A percentile compares a stretch with the other conserved stretches of the same genome.
phyloP scores from a whole-genome alignment of 225 moss, liverwort and hornwort genomes.

The Thuidium tamariscinum region DNA sequence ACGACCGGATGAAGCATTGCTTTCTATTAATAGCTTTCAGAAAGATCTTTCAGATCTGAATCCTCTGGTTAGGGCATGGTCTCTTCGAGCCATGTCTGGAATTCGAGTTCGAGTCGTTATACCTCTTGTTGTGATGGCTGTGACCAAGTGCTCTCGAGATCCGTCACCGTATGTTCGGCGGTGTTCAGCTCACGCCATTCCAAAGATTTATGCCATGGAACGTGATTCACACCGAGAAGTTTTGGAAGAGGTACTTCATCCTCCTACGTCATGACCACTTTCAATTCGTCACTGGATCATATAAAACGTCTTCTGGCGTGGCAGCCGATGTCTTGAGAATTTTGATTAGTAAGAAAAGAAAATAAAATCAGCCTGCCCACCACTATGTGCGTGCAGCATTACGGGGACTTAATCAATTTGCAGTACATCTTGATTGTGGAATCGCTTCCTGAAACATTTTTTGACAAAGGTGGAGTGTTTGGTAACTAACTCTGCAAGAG shows the following conservation, averaged over 20 bases:
- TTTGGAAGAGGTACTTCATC: conserved; percentile 64
- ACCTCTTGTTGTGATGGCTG: conserved; percentile 91
- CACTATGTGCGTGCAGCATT: not conserved
- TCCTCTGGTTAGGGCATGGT: conserved; percentile 90
- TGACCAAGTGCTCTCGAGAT: conserved; percentile 84
- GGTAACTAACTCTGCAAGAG: conserved; percentile 9
- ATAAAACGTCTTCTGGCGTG: not conserved
- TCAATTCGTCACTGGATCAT: not conserved
- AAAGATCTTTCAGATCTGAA: conserved; percentile 96
- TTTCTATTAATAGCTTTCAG: conserved; percentile 97
- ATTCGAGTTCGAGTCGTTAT: conserved; percentile 95
- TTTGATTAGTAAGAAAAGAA: not conserved
- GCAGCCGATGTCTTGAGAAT: not conserved
- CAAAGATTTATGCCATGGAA: conserved; percentile 84
- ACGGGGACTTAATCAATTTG: not conserved
- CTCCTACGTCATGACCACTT: not conserved
- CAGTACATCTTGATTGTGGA: not conserved
- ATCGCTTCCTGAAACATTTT: not conserved
- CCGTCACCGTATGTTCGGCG: conserved; percentile 92
- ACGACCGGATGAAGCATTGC: conserved; percentile 96
- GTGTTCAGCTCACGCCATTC: conserved; percentile 90
- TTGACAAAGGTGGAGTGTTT: not conserved
- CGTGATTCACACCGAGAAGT: conserved; percentile 66
- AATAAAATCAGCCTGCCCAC: not conserved
- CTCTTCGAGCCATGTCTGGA: conserved; percentile 95